A percentile compares a stretch with the other conserved stretches of the same genome.
Conservation (phyloP, 2,329 filamentous ascomycete genomes). For the Gliomastix tumulicola region DNA sequence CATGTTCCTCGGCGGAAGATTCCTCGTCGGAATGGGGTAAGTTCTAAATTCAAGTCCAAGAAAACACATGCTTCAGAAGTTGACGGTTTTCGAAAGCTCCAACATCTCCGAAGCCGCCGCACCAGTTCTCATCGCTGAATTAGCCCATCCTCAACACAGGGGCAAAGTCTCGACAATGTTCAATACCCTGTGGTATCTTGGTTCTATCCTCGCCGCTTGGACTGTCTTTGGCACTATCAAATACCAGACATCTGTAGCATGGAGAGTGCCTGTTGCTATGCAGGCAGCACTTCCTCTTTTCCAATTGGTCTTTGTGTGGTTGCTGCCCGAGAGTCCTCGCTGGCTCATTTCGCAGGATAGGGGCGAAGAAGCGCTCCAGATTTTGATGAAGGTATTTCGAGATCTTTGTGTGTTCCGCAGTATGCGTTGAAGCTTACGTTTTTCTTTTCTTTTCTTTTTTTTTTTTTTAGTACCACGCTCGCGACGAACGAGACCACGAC, state of each 20-base stretch:
- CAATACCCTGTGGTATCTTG: constrained; percentile 6
- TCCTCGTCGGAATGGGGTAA: constrained; percentile 1
- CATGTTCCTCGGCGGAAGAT: neutral
- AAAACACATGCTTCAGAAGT: too few species aligned
- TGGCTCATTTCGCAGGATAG: constrained; percentile 24
- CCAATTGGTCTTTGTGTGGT: constrained; percentile 3
- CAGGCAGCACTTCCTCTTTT: constrained; percentile 1
- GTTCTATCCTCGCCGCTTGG: constrained; percentile 10
- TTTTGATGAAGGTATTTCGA: constrained; percentile 2
- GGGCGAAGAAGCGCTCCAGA: constrained; percentile 2
- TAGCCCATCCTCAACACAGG: constrained; percentile 4
- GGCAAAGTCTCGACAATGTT: constrained; percentile 6
- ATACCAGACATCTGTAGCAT: neutral
- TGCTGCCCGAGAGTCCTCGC: constrained; percentile 34
- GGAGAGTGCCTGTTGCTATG: constrained; percentile 1
- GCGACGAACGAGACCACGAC: constrained; percentile 5
- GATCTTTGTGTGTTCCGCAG: too few species aligned
- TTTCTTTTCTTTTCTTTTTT: neutral
- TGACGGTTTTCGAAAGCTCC: too few species aligned
- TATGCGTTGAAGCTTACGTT: neutral
- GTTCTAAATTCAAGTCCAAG: too few species aligned
- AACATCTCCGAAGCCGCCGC: constrained; percentile 5
- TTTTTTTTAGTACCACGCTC: constrained; percentile 9
- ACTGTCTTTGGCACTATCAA: constrained; percentile 7
- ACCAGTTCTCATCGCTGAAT: constrained; percentile 7